A percentile compares a stretch with the other conserved stretches of the same genome.
phyloP scores from a whole-genome alignment of 345 rosid genomes.

The Schrenkiella parvula region DNA sequence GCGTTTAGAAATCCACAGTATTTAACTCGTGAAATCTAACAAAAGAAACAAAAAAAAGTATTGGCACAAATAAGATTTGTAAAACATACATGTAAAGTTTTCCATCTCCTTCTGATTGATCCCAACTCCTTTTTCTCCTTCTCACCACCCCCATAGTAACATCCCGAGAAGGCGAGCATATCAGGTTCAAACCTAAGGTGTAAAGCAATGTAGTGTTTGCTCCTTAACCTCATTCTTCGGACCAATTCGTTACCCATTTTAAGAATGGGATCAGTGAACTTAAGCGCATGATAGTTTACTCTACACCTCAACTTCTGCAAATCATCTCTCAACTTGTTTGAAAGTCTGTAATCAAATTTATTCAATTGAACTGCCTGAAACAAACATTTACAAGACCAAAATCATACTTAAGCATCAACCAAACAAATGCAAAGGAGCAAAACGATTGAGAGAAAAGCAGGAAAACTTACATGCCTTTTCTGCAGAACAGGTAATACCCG shows the following conservation, averaged over 20 bases:
- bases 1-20: constrained; percentile 25
- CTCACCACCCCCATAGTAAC: constrained; percentile 98
- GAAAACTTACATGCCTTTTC: constrained; percentile 99
- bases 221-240: constrained; percentile 65
- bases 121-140: constrained; percentile 76
- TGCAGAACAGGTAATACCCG: constrained; percentile 88
- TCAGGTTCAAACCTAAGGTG: constrained; percentile 98
- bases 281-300: constrained; percentile 88
- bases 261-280: constrained; percentile 75
- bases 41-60: neutral
- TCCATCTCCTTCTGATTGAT: constrained; percentile 93
- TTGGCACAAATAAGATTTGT: constrained; percentile 2
- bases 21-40: neutral
- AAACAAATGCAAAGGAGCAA: neutral
- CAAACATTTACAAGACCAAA: constrained; percentile 5
- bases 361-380: constrained; percentile 77
- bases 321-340: constrained; percentile 78
- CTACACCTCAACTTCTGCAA: constrained; percentile 93
- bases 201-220: constrained; percentile 83
- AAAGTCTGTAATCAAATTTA: constrained; percentile 92
- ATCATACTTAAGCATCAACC: constrained; percentile 5
- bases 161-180: constrained; percentile 99
- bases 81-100: constrained; percentile 81
- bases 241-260: constrained; percentile 75
- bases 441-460: constrained; percentile 24